phyloP scores from a whole-genome alignment of 768 basidiomycete species.

The Amanita polypyramis region DNA sequence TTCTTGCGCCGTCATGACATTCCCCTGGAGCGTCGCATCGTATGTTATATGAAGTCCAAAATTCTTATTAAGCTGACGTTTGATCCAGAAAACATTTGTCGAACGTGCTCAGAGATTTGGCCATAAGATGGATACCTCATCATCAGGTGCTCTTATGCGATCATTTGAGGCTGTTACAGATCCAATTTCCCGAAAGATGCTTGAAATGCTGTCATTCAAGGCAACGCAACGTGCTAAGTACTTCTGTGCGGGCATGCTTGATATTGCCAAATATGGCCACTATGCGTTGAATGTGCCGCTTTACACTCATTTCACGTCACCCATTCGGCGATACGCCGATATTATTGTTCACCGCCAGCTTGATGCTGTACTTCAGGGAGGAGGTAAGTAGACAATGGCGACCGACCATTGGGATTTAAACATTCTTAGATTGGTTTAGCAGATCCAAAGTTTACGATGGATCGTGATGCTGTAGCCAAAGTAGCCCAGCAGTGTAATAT shows the following conservation, averaged over 20 bases:
- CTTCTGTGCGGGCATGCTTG: conserved; percentile 98
- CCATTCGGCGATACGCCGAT: conserved; percentile 90
- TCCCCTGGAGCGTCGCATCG: conserved; percentile 86
- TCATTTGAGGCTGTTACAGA: conserved; percentile 72
- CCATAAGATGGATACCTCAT: conserved; percentile 69
- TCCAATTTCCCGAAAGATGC: conserved; percentile 61
- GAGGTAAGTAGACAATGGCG: conserved; percentile 31
- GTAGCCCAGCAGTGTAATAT: conserved; percentile 98
- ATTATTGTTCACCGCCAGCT: conserved; percentile 94
- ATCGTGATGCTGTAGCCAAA: conserved; percentile 95
- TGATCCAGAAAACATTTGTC: conserved; percentile 53
- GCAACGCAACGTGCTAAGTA: conserved; percentile 95
- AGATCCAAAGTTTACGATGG: conserved; percentile 94
- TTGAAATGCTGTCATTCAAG: conserved; percentile 79
- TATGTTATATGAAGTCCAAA: conserved; percentile 22
- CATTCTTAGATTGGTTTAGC: conserved; percentile 18
- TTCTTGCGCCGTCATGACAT: conserved; percentile 89
- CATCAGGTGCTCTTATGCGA: conserved; percentile 72
- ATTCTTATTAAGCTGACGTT: conserved; percentile 10
- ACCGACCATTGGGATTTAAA: not conserved
- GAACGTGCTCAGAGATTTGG: conserved; percentile 81
- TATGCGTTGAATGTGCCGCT: conserved; percentile 85
- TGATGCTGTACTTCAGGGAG: conserved; percentile 74
- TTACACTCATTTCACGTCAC: conserved; percentile 91
- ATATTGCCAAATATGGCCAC: conserved; percentile 95